Conservation (phyloP, 2,329 filamentous ascomycete genomes). For the Arthrinium phaeospermum region DNA sequence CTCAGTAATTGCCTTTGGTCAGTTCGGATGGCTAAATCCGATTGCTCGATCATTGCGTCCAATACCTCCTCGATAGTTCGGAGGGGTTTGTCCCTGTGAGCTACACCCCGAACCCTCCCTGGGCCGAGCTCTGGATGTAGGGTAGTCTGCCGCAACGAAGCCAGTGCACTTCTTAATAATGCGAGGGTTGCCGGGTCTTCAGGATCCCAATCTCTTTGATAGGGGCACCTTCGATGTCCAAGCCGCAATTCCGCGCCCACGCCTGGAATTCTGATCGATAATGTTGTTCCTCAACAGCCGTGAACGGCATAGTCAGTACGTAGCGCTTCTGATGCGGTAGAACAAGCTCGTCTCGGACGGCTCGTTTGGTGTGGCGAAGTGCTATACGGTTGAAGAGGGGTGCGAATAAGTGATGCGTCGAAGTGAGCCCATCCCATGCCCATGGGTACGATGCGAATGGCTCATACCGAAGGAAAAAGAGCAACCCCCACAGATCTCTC, state of each 20-base stretch:
- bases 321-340: conserved; percentile 85
- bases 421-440: conserved; percentile 72
- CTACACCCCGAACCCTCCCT: conserved; percentile 67
- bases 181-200: conserved; percentile 63
- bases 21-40: conserved; percentile 67
- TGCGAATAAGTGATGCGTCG: conserved; percentile 67
- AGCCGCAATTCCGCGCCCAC: conserved; percentile 73
- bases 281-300: conserved; percentile 87
- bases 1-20: conserved; percentile 73
- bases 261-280: conserved; percentile 78
- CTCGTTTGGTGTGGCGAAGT: conserved; percentile 84
- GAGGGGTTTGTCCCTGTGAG: conserved; percentile 69
- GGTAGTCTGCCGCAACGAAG: conserved; percentile 79
- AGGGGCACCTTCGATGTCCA: conserved; percentile 70
- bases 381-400: conserved; percentile 74
- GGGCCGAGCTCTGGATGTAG: conserved; percentile 83
- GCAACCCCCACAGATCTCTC: conserved; percentile 76
- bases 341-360: conserved; percentile 77
- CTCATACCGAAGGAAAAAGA: conserved; percentile 80
- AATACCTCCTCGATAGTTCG: conserved; percentile 87
- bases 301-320: conserved; percentile 89
- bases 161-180: conserved; percentile 80
- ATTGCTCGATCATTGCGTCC: conserved; percentile 89
- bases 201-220: conserved; percentile 66
- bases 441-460: conserved; percentile 71